These are phyloP conservation scores for Syncephalastrum racemosum DNA, from an alignment of 371 early-diverging fungal genomes.

Conservation along the genomic window DNA sequence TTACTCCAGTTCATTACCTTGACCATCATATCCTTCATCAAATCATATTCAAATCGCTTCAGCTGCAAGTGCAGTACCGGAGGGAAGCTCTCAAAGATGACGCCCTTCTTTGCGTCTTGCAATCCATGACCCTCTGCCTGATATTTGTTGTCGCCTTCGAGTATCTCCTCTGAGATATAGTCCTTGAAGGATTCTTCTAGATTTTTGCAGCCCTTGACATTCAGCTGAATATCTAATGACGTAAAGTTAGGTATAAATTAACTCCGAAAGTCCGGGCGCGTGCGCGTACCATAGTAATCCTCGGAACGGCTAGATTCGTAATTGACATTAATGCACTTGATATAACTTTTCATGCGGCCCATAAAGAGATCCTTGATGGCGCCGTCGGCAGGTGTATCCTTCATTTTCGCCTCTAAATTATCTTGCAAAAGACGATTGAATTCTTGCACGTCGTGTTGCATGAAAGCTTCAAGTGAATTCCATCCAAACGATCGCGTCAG, in stretches of 20 bases:
- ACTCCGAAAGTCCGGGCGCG: conserved; percentile 18
- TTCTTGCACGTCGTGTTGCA: conserved; percentile 98
- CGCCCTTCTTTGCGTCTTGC: conserved; percentile 96
- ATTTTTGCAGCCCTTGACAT: conserved; percentile 90
- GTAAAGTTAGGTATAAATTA: not conserved
- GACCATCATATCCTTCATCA: conserved; percentile 87
- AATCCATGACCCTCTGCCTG: conserved; percentile 94
- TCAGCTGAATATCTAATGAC: conserved; percentile 85
- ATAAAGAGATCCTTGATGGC: conserved; percentile 88
- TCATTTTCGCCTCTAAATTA: conserved; percentile 91
- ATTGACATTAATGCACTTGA: conserved; percentile 90
- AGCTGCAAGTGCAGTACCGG: conserved; percentile 97
- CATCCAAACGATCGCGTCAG: conserved; percentile 97
- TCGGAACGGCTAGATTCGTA: conserved; percentile 92
- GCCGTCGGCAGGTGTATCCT: conserved; percentile 84
- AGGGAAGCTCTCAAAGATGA: conserved; percentile 93
- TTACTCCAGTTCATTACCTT: conserved; percentile 55
- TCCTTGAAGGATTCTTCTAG: conserved; percentile 89
- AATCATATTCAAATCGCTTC: conserved; percentile 98
- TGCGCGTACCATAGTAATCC: conserved; percentile 50
- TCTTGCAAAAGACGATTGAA: conserved; percentile 96
- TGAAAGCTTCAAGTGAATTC: conserved; percentile 91
- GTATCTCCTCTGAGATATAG: conserved; percentile 86
- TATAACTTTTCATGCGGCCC: conserved; percentile 94
- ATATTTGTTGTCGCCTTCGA: conserved; percentile 98